Evolutionary conservation across 2,329 filamentous ascomycete species (phyloP).

Genomic region (Allantophomopsis lycopodina): DNA sequence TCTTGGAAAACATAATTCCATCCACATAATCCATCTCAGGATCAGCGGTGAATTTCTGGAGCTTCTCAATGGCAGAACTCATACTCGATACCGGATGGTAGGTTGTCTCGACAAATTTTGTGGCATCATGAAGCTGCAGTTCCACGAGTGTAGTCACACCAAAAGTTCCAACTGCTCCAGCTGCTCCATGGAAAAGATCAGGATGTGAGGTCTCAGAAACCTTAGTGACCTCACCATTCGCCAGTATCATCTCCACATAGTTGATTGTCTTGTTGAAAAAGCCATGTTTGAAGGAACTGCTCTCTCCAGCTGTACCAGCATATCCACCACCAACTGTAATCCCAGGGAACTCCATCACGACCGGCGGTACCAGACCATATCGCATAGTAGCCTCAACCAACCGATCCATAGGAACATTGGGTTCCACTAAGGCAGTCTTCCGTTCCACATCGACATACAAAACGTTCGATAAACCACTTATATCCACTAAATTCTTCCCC

Average conservation of each 20-base stretch:
- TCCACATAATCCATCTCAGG: constrained; percentile 43
- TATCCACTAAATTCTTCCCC: constrained; percentile 28
- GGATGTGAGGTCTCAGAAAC: constrained; percentile 29
- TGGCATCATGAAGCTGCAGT: constrained; percentile 37
- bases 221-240: constrained; percentile 37
- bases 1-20: constrained; percentile 35
- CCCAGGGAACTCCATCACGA: constrained; percentile 60
- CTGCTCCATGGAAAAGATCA: constrained; percentile 45
- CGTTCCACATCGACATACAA: constrained; percentile 24
- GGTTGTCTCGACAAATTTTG: constrained; percentile 37
- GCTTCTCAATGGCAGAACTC: constrained; percentile 25
- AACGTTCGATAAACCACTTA: constrained; percentile 31
- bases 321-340: constrained; percentile 58
- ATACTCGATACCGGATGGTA: constrained; percentile 32
- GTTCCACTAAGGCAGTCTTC: constrained; percentile 41
- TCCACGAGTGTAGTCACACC: constrained; percentile 47
- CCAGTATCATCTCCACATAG: constrained; percentile 48
- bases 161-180: constrained; percentile 44
- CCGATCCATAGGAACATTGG: constrained; percentile 55
- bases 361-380: constrained; percentile 42
- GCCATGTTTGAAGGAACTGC: constrained; percentile 50
- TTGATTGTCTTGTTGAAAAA: constrained; percentile 52
- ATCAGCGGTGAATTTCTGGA: constrained; percentile 20
- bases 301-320: constrained; percentile 53
- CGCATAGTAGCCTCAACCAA: constrained; percentile 42